Conservation (phyloP, 257 asterid species). For the Mentha longifolia region DNA sequence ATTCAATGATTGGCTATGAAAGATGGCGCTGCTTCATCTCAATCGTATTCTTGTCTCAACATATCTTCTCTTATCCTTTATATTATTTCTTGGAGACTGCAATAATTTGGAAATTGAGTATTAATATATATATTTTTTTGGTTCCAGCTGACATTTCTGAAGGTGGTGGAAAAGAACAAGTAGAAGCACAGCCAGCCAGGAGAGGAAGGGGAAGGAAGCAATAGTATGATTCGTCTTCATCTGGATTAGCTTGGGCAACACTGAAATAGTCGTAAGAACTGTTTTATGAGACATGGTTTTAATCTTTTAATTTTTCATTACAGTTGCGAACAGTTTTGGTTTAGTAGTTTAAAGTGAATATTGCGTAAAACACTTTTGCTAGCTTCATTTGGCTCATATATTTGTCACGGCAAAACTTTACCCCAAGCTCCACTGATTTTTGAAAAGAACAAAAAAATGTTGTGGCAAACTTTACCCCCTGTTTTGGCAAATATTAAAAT, state of each 20-base stretch:
- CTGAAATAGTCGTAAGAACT: slow-evolving; percentile 13
- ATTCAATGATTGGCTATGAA: background rate
- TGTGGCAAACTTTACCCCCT: too few species aligned
- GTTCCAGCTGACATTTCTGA: slow-evolving; percentile 66
- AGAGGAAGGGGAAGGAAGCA: slow-evolving; percentile 82
- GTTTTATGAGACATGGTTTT: background rate
- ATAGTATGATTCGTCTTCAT: slow-evolving; percentile 32
- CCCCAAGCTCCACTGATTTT: background rate
- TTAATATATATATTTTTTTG: background rate
- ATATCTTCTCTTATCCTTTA: background rate
- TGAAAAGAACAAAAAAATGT: too few species aligned
- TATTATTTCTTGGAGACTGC: background rate
- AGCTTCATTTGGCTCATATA: slow-evolving; percentile 1
- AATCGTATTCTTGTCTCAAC: slow-evolving; percentile 11
- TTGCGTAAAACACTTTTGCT: background rate
- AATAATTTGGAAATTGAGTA: slow-evolving; percentile 11
- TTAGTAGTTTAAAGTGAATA: background rate
- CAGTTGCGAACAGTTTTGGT: slow-evolving; percentile 23
- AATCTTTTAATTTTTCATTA: slow-evolving; percentile 8
- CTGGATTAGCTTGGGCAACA: slow-evolving; percentile 15
- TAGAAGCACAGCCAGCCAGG: slow-evolving; percentile 63
- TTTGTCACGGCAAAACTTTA: background rate
- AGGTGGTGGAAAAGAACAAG: slow-evolving; percentile 70
- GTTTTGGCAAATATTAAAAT: too few species aligned
- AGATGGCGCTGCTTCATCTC: background rate